phyloP scores from a whole-genome alignment of 495 filamentous ascomycete genomes.

The Hapsidospora chrysogenum region DNA sequence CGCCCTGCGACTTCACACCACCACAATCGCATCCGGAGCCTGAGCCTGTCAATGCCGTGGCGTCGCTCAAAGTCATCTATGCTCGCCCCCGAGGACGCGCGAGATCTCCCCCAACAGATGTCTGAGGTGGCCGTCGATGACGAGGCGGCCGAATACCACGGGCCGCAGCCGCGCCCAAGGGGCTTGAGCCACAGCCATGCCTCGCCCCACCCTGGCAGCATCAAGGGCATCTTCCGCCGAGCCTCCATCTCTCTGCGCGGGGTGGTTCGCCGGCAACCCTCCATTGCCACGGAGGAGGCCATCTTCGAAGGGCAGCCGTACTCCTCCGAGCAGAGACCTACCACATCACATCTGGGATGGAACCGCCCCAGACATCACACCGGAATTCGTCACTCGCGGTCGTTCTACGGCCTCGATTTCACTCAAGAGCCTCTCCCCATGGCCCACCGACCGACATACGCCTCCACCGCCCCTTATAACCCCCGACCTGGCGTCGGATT shows the following conservation, averaged over 20 bases:
- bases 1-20: too few relatives aligned
- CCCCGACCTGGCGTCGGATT: conserved; percentile 30
- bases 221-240: conserved; percentile 29
- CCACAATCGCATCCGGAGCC: conserved; percentile 15
- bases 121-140: conserved; percentile 5
- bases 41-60: conserved; percentile 21
- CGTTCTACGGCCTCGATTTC: conserved; percentile 12
- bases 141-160: background rate
- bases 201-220: conserved; percentile 1
- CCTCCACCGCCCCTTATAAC: background rate
- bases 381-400: conserved; percentile 25
- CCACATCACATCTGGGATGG: conserved; percentile 29
- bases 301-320: conserved; percentile 12
- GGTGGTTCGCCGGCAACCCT: conserved; percentile 27
- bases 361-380: conserved; percentile 27
- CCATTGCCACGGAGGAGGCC: conserved; percentile 19
- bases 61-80: conserved; percentile 15
- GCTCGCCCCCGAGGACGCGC: conserved; percentile 7
- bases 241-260: conserved; percentile 33
- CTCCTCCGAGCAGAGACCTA: conserved; percentile 15
- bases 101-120: conserved; percentile 6
- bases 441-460: conserved; percentile 1
- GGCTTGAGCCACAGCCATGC: background rate
- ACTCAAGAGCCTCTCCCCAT: conserved; percentile 8
- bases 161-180: background rate